A percentile compares a stretch with the other conserved stretches of the same genome.
Evolutionary conservation across 2,329 filamentous ascomycete species (phyloP).

Genomic region (Sporothrix globosa): DNA sequence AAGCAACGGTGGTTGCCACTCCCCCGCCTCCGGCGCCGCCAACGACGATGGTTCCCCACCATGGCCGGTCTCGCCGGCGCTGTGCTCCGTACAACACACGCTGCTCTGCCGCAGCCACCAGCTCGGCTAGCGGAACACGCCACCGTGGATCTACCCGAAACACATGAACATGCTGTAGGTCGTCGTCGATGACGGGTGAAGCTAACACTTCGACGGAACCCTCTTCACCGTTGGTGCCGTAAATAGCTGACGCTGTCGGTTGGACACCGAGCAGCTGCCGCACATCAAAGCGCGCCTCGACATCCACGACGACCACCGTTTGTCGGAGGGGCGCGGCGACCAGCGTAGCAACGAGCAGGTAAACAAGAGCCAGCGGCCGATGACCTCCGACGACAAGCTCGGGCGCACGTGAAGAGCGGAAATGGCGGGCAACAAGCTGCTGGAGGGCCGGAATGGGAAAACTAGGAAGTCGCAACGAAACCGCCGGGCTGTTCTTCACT

Average conservation of each 20-base stretch:
- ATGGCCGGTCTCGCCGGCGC: conserved; percentile 52
- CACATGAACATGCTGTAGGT: conserved; percentile 57
- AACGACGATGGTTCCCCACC: conserved; percentile 63
- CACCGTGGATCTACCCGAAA: conserved; percentile 47
- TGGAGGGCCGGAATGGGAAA: conserved; percentile 54
- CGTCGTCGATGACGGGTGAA: conserved; percentile 37
- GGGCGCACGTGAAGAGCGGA: conserved; percentile 52
- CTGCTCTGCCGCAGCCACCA: conserved; percentile 49
- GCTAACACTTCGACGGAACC: neutral
- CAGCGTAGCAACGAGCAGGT: conserved; percentile 57
- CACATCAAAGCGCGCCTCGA: conserved; percentile 59
- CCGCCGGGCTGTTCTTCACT: neutral
- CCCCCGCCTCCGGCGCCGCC: conserved; percentile 43
- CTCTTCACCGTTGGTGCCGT: neutral
- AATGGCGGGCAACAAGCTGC: conserved; percentile 51
- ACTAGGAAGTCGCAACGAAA: conserved; percentile 1
- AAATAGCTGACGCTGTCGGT: conserved; percentile 24
- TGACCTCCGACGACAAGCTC: conserved; percentile 57
- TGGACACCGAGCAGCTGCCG: conserved; percentile 48
- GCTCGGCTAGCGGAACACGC: conserved; percentile 38
- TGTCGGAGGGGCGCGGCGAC: conserved; percentile 53
- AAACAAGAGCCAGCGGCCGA: conserved; percentile 56
- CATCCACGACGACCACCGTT: conserved; percentile 59
- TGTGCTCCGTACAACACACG: conserved; percentile 57
- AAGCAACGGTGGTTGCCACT: conserved; percentile 33